Conservation (phyloP, 2,329 filamentous ascomycete genomes). For the Pestalotiopsis sp. region DNA sequence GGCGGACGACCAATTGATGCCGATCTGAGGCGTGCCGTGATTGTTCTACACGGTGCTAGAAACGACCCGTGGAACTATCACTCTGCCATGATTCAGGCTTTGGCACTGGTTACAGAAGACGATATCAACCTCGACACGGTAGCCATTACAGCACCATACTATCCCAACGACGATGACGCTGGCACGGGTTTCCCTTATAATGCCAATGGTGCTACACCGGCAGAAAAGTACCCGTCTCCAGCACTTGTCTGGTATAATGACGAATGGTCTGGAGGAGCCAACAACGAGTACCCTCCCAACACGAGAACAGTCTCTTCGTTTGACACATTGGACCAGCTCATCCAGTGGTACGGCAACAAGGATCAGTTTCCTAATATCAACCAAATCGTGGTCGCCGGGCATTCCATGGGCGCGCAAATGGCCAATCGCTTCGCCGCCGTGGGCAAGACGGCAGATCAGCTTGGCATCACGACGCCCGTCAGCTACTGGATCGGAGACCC, state of each 20-base stretch:
- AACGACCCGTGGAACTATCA: conserved; percentile 11
- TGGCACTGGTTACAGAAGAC: not conserved
- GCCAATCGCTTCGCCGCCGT: conserved; percentile 16
- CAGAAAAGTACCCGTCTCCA: conserved; percentile 8
- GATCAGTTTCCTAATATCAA: conserved; percentile 15
- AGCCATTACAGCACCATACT: conserved; percentile 11
- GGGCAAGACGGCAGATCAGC: conserved; percentile 7
- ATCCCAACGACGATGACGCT: conserved; percentile 13
- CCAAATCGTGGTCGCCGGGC: conserved; percentile 15
- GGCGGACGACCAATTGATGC: not conserved
- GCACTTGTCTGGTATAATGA: conserved; percentile 14
- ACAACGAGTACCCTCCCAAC: conserved; percentile 12
- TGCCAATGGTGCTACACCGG: conserved; percentile 1
- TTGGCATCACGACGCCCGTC: conserved; percentile 10
- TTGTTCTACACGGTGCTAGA: conserved; percentile 9
- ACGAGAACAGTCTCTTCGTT: conserved; percentile 8
- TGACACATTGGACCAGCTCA: conserved; percentile 14
- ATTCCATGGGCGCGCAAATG: conserved; percentile 15
- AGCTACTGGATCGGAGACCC: conserved; percentile 17
- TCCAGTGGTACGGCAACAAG: conserved; percentile 13
- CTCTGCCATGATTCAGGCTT: conserved; percentile 5
- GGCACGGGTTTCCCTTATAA: conserved; percentile 13
- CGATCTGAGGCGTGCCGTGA: conserved; percentile 7
- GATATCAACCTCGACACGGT: conserved; percentile 6
- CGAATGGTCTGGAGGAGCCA: conserved; percentile 13